A percentile compares a stretch with the other conserved stretches of the same genome.
Conservation (phyloP, 345 rosid genomes). For the Populus davidiana region DNA sequence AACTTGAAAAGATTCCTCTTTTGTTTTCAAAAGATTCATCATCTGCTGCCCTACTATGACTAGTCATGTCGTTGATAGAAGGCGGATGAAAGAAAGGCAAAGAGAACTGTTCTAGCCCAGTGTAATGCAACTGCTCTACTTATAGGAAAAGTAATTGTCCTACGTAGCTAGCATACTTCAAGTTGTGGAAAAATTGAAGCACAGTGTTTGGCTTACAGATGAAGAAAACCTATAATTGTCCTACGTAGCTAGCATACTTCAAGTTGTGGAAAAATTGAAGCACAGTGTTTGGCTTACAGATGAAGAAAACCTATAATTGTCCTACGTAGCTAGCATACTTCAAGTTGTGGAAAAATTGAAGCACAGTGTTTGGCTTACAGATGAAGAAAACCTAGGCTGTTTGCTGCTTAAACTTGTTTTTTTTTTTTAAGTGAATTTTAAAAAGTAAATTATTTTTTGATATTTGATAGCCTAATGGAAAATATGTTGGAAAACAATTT, state of each 20-base stretch:
- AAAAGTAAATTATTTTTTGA: too few species aligned
- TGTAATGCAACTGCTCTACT: not conserved
- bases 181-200: not conserved
- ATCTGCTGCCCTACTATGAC: not conserved
- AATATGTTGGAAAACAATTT: too few species aligned
- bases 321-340: not conserved
- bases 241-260: too few species aligned
- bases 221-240: too few species aligned
- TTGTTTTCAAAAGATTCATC: not conserved
- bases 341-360: not conserved
- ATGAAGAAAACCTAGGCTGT: too few species aligned
- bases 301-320: too few species aligned
- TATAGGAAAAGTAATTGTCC: not conserved
- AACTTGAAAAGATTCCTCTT: too few species aligned
- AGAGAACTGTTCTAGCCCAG: not conserved
- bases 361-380: not conserved
- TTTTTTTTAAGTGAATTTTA: too few species aligned
- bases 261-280: too few species aligned
- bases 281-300: too few species aligned
- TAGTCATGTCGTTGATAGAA: not conserved
- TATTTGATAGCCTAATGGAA: too few species aligned
- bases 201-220: not conserved
- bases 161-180: not conserved
- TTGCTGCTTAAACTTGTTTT: too few species aligned
- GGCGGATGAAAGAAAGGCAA: not conserved